Evolutionary conservation across 192 early-diverging fungal genomes (phyloP), one percentile per base, ranked within the genome.

Genomic region (Linnemannia exigua): DNA sequence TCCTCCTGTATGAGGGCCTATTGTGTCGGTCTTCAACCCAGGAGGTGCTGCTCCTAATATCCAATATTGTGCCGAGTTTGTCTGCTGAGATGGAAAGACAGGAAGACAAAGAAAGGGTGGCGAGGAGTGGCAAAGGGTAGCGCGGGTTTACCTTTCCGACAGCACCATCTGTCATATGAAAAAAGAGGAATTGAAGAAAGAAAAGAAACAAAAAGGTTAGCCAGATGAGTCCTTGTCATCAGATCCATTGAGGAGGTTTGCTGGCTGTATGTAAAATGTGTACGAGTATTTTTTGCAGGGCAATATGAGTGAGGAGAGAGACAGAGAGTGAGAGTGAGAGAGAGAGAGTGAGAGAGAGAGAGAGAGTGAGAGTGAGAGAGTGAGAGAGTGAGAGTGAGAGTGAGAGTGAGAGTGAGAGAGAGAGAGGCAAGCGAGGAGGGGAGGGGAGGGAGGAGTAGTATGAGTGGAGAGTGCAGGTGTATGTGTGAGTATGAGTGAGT

Each of bases 121-220:
- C 74, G 41, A 35, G 25, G 11, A 33, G 1, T 17, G 0, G 41
- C 15, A 79, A 22, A 67, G 38, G 33, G 12, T 63, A 31, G 58
- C 28, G 58, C 54, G 52, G 12, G 28, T 75, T 77, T 91, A 91
- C 93, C 90, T 95, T 94, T 68, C 93, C 93, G 79, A 94, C 94
- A 69, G 93, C 92, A 92, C 93, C 93, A 87, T 95, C 94, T 83
- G 70, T 72, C n/a, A 58, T 47, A 67, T 37, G 41, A 58, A 71
- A 46, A 46, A 16, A 50, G 0, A 38, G n/a, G n/a, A n/a, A n/a
- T n/a, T n/a, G 54, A 15, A 71, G 28, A 76, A 28, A 48, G 47
- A 38, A 33, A 63, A 16, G 2, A 19, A 58, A 48, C 31, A 51
- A 33, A 35, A 28, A 19, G 5, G 25, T 71, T 71, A 46, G 41